A percentile compares a stretch with the other conserved stretches of the same genome.
phyloP scores from a whole-genome alignment of 2,329 filamentous ascomycete genomes.

The Xylaria sp. region DNA sequence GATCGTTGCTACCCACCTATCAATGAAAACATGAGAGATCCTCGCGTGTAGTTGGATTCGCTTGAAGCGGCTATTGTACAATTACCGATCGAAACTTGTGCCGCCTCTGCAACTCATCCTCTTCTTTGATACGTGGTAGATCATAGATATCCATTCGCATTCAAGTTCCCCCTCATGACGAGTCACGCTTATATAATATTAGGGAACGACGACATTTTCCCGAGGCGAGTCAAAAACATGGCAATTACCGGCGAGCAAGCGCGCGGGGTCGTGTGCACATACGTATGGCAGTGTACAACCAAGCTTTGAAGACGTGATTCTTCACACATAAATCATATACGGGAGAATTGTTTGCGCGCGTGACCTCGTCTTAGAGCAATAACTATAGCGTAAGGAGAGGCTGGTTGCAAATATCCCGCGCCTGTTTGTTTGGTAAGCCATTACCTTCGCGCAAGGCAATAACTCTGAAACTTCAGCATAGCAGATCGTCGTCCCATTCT shows the following conservation, averaged over 20 bases:
- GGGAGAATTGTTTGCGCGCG: background rate
- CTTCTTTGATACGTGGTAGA: background rate
- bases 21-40: background rate
- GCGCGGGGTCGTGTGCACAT: background rate
- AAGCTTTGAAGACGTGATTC: background rate
- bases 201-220: background rate
- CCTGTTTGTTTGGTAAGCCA: background rate
- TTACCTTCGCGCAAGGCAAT: background rate
- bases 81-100: constrained; percentile 8
- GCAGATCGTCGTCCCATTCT: constrained; percentile 11
- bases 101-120: background rate
- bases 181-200: constrained; percentile 8
- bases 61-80: constrained; percentile 19
- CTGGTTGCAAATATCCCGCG: background rate
- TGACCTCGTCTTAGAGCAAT: background rate
- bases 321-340: background rate
- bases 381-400: background rate
- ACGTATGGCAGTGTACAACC: background rate
- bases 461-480: constrained; percentile 24
- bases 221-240: background rate
- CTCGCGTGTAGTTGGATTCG: background rate
- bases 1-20: constrained; percentile 2
- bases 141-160: constrained; percentile 1
- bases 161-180: background rate
- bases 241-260: background rate